Evolutionary conservation across 2,329 filamentous ascomycete genomes (phyloP), one percentile per base, ranked within the genome.

Genomic region (Cadophora gregata): DNA sequence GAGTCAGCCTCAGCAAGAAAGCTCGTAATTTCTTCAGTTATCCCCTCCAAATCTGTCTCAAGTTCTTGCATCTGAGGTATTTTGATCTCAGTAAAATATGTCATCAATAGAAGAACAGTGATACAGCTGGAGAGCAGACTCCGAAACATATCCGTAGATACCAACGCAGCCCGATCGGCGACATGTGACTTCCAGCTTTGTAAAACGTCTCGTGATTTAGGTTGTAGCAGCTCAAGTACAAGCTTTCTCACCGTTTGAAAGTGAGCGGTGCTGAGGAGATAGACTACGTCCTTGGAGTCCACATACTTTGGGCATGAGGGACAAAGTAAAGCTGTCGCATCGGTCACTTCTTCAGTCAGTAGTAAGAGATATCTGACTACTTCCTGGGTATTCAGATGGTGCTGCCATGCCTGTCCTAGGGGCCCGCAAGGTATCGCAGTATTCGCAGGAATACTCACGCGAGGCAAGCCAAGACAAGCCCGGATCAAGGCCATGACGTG

Each of bases 401-500:
- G 66, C 58, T 74, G 71, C 77, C 77, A 78, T 48, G 73, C 72
- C 68, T 77, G 76, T 42, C 70, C 74, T 36, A 78, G 60, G 27
- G 63, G 59, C 21, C 76, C 76, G 50, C 73, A 70, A 24, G 75
- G 72, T 10, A 70, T 59, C 3, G 58, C 61, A 45, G 29, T 38
- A 6, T 56, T 59, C 12, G 58, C n/a, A 42, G 64, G 25, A 19
- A 70, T n/a, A 47, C 59, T 55, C 16, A 74, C n/a, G 47, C 66
- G 67, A 27, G 69, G 67, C 25, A 78, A 65, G 19, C 92, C 91
- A 45, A 90, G 88, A 72, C 91, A 93, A 19, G 85, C 84, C 67
- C 87, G 81, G n/a, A 97, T 77, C 4, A 97, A 79, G 70, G 87
- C 88, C 45, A 91, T 79, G 25, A 97, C 78, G 70, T 93, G 87